Evolutionary conservation across 2,329 filamentous ascomycete species (phyloP).

Genomic region (Amesomyces nigricolor): DNA sequence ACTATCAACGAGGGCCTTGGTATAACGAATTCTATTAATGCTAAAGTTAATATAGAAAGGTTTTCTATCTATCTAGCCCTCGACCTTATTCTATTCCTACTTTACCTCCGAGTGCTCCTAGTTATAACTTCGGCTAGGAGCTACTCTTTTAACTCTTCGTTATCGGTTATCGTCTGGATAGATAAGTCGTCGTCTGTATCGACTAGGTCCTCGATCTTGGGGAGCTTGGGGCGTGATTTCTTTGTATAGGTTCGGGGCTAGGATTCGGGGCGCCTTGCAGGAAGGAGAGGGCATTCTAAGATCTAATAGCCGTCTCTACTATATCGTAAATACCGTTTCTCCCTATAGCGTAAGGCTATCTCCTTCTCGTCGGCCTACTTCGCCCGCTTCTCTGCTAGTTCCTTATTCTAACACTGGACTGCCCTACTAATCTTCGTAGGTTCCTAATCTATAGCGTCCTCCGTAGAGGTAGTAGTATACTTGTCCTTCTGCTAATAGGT

Average conservation of each 20-base stretch:
- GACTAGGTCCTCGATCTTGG: too few relatives aligned
- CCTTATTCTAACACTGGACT: not conserved
- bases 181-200: too few relatives aligned
- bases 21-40: conserved; percentile 1
- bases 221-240: too few relatives aligned
- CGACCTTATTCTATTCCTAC: not conserved
- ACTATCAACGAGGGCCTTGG: not conserved
- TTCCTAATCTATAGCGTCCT: too few relatives aligned
- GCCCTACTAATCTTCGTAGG: too few relatives aligned
- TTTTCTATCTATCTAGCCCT: not conserved
- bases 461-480: too few relatives aligned
- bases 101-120: not conserved
- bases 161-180: not conserved
- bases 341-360: not conserved
- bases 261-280: not conserved
- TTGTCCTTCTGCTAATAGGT: too few relatives aligned
- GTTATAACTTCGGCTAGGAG: not conserved
- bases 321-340: not conserved
- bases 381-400: not conserved
- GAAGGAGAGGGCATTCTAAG: not conserved
- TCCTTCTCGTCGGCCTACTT: not conserved
- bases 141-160: not conserved
- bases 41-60: not conserved
- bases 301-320: not conserved
- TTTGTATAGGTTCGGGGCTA: too few relatives aligned